Conservation (phyloP, 441 rosid species). For the Brassica hybrid region DNA sequence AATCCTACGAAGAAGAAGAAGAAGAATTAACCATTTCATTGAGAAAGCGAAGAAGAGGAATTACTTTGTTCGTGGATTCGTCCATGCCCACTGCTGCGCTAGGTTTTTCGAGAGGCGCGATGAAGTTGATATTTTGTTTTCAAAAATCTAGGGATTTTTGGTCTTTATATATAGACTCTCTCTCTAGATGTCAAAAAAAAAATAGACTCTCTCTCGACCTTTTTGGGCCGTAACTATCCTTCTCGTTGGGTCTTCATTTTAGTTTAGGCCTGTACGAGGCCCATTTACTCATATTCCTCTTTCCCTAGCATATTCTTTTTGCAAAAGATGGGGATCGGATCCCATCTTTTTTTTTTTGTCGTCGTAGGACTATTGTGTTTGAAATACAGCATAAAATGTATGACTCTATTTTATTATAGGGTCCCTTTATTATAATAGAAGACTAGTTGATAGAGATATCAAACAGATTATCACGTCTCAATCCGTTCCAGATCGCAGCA, state of each 20-base stretch:
- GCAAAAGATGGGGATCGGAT: too few species aligned
- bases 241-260: background rate
- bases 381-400: too few species aligned
- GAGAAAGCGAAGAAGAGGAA: background rate
- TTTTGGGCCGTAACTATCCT: background rate
- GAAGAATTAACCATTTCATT: background rate
- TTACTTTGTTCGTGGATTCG: background rate
- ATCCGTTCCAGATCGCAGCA: too few species aligned
- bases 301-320: background rate
- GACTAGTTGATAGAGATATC: too few species aligned
- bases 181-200: too few species aligned
- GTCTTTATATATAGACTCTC: background rate
- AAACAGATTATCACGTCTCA: too few species aligned
- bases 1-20: background rate
- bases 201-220: background rate
- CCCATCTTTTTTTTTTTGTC: too few species aligned
- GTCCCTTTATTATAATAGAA: too few species aligned
- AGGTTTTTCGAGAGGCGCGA: background rate
- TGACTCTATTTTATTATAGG: too few species aligned
- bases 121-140: background rate
- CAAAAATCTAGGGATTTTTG: background rate
- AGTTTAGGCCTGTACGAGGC: too few species aligned
- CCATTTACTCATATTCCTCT: too few species aligned
- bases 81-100: conserved; percentile 1
- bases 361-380: too few species aligned